These are phyloP conservation scores for Suillus americanus DNA, from an alignment of 768 basidiomycete species.

Conservation along the genomic window DNA sequence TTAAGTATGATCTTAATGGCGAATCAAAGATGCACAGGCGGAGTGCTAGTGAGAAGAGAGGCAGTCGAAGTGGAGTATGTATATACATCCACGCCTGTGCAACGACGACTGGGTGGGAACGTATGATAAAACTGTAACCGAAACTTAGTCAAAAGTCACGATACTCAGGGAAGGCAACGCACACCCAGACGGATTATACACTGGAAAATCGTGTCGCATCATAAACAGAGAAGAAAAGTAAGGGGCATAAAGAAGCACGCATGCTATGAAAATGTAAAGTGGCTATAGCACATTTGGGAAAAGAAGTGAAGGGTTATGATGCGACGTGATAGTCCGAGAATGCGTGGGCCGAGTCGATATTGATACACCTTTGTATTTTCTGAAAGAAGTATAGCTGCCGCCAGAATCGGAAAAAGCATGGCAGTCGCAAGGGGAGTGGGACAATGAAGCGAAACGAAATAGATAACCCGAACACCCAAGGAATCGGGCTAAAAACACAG, in stretches of 20 bases:
- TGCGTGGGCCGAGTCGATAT: conserved; percentile 29
- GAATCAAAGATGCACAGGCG: conserved; percentile 9
- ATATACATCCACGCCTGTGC: conserved; percentile 19
- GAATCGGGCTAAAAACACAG: conserved; percentile 30
- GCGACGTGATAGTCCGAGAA: conserved; percentile 33
- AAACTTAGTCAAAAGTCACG: conserved; percentile 10
- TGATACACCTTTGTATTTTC: conserved; percentile 26
- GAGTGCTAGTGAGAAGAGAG: background rate
- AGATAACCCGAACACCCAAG: conserved; percentile 19
- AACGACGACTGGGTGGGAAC: conserved; percentile 19
- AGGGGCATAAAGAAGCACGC: background rate
- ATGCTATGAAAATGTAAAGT: background rate
- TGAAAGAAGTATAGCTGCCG: background rate
- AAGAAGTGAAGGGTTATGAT: conserved; percentile 23
- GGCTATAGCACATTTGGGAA: conserved; percentile 25
- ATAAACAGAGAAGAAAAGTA: conserved; percentile 26
- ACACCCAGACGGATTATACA: conserved; percentile 28
- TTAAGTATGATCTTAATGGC: conserved; percentile 18
- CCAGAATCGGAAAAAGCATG: background rate
- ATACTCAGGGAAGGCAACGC: conserved; percentile 5
- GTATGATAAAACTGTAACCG: conserved; percentile 20
- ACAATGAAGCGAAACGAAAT: conserved; percentile 12
- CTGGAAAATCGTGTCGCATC: conserved; percentile 34
- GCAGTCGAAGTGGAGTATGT: conserved; percentile 25
- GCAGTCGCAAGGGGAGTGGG: background rate